A percentile compares a stretch with the other conserved stretches of the same genome.
Evolutionary conservation across 2,329 filamentous ascomycete genomes (phyloP).

Genomic region (Sporothrix protearum): DNA sequence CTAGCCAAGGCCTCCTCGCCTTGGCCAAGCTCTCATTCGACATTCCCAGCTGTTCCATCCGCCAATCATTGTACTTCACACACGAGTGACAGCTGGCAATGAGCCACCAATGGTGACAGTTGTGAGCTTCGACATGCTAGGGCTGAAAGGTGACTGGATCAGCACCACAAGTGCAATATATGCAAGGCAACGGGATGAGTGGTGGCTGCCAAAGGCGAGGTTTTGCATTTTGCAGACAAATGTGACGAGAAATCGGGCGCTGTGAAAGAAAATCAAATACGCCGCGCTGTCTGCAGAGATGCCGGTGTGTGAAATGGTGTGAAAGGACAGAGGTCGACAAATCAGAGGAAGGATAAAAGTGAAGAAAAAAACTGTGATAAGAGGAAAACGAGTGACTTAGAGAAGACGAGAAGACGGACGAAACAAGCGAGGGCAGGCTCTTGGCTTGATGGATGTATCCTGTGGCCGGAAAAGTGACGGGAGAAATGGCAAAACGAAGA

Average conservation of each 20-base stretch:
- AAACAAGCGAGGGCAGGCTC: not conserved
- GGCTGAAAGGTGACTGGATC: not conserved
- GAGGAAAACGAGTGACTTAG: not conserved
- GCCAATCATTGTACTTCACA: not conserved
- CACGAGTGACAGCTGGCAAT: not conserved
- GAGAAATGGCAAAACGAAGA: not conserved
- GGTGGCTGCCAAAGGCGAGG: not conserved
- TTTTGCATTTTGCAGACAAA: not conserved
- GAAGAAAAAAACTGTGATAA: not conserved
- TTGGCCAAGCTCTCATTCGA: not conserved
- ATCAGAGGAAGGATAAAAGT: not conserved
- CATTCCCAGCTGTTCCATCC: not conserved
- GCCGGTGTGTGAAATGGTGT: not conserved
- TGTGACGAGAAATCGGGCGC: not conserved
- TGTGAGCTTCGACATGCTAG: not conserved
- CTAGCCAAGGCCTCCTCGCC: not conserved
- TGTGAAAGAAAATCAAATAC: not conserved
- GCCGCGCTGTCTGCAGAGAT: not conserved
- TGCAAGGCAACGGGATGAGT: not conserved
- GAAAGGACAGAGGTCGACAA: not conserved
- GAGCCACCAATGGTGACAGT: not conserved
- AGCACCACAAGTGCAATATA: not conserved
- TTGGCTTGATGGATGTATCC: not conserved
- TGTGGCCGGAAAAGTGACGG: constrained; percentile 2
- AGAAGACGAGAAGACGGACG: not conserved